These are phyloP conservation scores for Beauveria sp. DNA, from an alignment of 2,329 filamentous ascomycete genomes.

Conservation along the genomic window DNA sequence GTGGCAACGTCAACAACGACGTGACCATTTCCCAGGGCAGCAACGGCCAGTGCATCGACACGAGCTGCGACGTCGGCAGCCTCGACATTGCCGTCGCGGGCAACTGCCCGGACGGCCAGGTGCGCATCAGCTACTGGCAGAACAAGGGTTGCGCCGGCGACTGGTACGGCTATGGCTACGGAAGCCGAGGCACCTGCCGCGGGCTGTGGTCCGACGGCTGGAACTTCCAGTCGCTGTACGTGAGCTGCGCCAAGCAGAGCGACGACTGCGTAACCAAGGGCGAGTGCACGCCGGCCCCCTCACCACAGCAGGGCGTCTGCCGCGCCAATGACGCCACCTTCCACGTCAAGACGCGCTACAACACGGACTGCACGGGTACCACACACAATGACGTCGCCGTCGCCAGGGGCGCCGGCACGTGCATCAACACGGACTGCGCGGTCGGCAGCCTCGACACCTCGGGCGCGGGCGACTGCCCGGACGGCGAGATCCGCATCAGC, in stretches of 20 bases:
- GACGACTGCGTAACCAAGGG: slow-evolving; percentile 2
- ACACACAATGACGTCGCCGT: background rate
- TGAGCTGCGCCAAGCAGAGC: slow-evolving; percentile 4
- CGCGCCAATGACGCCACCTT: too few species aligned
- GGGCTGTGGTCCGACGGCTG: slow-evolving; percentile 3
- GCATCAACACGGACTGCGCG: background rate
- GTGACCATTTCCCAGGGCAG: background rate
- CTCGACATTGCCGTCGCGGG: background rate
- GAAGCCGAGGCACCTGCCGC: background rate
- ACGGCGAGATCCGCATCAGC: background rate
- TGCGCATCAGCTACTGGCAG: slow-evolving; percentile 9
- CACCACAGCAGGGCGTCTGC: too few species aligned
- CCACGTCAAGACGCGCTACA: too few species aligned
- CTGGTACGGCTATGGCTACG: slow-evolving; percentile 9
- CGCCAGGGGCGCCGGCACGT: background rate
- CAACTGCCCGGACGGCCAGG: slow-evolving; percentile 4
- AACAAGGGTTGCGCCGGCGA: background rate
- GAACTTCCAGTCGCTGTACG: slow-evolving; percentile 1
- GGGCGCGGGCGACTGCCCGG: background rate
- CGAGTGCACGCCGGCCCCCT: background rate
- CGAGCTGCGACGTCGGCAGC: slow-evolving; percentile 1
- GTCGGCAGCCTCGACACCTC: background rate
- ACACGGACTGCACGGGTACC: too few species aligned
- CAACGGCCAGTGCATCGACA: background rate
- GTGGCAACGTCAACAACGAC: background rate